Evolutionary conservation across 1,284 basidiomycete genomes (phyloP), one percentile per base, ranked within the genome.

Genomic region (Pseudomicrostroma phylloplanum): DNA sequence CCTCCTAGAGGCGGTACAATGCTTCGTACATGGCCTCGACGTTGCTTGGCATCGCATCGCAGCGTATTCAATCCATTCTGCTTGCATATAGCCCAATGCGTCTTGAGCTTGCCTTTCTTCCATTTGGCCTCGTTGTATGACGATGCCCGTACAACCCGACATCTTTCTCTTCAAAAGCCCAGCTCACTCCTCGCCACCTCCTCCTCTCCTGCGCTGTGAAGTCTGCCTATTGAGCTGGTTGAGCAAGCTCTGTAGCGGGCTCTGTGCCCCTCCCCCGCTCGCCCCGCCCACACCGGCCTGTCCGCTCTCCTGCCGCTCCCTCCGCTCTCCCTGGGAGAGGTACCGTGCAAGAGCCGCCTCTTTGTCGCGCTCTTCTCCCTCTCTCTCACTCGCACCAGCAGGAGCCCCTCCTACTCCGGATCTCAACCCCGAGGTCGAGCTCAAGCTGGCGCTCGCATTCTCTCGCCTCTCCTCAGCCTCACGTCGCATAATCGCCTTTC

Each of bases 161-260:
- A 4, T 9, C 9, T 9, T 36, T 36, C 30, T 36, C 9, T n/a
- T n/a, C n/a, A n/a, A n/a, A n/a, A 36, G 30, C 30, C 9, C 30
- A 36, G 30, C 30, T 36, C 30, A 36, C 30, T 36, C 30, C 30
- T 36, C 30, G 3, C 30, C 30, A 4, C 30, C 30, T 3, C 30
- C 30, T 36, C 30, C 46, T 23, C 46, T 48, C 23, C 46, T 48
- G 7, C 46, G 17, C 46, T 48, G 46, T 23, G 46, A 48, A 6
- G 51, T 54, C 51, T 54, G 51, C 21, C 21, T 54, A 25, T 54
- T 54, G 21, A 54, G 21, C 21, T 54, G 51, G 21, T 54, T 25
- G 2, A 54, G n/a, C 17, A 54, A 25, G 26, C 21, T 54, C 51
- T 54, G 51, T 13, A 54, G 21, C 19, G 51, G 51, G 26, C 51